phyloP scores from a whole-genome alignment of 2,329 filamentous ascomycete genomes.

The Pseudopyrenochaeta lycopersici region DNA sequence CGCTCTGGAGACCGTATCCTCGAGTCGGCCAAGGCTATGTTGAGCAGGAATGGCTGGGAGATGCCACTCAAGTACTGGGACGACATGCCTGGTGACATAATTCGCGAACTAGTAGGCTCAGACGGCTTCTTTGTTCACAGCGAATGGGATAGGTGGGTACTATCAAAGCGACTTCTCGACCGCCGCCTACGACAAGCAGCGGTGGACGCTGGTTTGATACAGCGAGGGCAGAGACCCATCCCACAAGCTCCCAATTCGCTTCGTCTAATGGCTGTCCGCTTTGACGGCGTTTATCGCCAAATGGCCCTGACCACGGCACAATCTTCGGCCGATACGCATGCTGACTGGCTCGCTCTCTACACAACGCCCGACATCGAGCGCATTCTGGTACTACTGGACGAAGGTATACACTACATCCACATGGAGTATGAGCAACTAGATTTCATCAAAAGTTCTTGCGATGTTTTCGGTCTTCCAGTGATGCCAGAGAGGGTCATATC shows the following conservation, averaged over 20 bases:
- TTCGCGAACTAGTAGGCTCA: conserved; percentile 66
- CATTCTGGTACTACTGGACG: conserved; percentile 64
- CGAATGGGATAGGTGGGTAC: conserved; percentile 67
- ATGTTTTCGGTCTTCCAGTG: conserved; percentile 63
- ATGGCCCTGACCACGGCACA: conserved; percentile 49
- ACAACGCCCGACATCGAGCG: conserved; percentile 64
- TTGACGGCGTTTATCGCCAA: conserved; percentile 62
- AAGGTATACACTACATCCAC: conserved; percentile 68
- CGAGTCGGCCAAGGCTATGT: conserved; percentile 66
- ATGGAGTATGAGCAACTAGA: conserved; percentile 67
- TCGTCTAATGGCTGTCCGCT: conserved; percentile 61
- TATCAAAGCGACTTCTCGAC: conserved; percentile 64
- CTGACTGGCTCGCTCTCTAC: conserved; percentile 61
- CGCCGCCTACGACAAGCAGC: conserved; percentile 59
- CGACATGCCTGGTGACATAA: conserved; percentile 65
- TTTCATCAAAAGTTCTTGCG: conserved; percentile 60
- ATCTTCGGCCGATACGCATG: conserved; percentile 55
- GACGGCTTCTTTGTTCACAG: conserved; percentile 67
- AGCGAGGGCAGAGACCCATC: conserved; percentile 52
- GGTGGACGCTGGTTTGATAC: conserved; percentile 58
- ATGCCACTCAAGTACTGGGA: conserved; percentile 66
- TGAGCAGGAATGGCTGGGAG: conserved; percentile 65
- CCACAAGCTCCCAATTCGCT: conserved; percentile 59
- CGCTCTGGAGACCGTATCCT: conserved; percentile 64
- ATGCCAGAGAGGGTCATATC: conserved; percentile 65